Base-by-base conservation (phyloP, 306 rosid species). In the Astragalus glycyphyllos region DNA sequence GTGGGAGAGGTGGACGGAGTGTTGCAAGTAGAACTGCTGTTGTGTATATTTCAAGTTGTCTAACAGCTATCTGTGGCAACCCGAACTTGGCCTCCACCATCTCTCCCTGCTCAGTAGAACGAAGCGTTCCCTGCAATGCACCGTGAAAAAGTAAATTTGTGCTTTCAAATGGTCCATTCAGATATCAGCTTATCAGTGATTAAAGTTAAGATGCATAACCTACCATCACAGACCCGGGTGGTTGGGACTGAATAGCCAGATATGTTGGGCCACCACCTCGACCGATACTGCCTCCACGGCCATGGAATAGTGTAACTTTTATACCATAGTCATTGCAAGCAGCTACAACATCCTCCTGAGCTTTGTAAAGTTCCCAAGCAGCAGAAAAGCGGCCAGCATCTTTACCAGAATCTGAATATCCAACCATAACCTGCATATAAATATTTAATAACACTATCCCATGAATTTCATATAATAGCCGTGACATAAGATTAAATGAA, bases 211-310 rank as follows among this genome's bases (percentile, higher is more conserved):
- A 73, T 15, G 73, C n/a, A 66, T 56, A 58, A 65, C 90, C 72
- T 80, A 93, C 98, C 98, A 88, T 93, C 64, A 88, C 96, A 58
- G 97, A 93, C 47, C 98, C 98, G 38, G 98, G 98, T 12, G 97
- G 98, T 47, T 93, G 98, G 64, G 98, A 93, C 81, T 93, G 98
- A 83, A 93, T 93, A 83, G 98, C 98, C 63, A 93, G 76, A 84
- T 93, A 86, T 7, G 96, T 93, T 7, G 98, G 98, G 65, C 98
- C 98, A 60, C 98, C 98, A 68, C 98, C 98, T 59, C 98, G 98
- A 55, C 97, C 98, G 42, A 92, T 82, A 75, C 98, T 92, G 31
- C 98, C 97, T 35, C 98, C 98, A 69, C 97, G 97, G 68, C 98
- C 97, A 61, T 93, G 98, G 71, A 92, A 90, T 64, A 93, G 82